Conservation (phyloP, 768 basidiomycete species). For the Sarcodon sp. region DNA sequence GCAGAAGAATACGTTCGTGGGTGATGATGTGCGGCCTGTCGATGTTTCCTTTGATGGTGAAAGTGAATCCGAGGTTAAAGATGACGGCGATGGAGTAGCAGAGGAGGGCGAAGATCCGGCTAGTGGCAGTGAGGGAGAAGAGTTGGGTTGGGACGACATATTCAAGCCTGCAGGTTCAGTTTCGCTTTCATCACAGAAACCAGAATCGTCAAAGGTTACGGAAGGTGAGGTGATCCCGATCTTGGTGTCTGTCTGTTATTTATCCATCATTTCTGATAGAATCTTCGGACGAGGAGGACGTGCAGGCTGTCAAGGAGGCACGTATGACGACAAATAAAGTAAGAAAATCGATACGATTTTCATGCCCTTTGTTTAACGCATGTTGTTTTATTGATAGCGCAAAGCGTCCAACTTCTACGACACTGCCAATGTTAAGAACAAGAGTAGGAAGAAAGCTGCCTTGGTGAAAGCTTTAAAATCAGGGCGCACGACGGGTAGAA, state of each 20-base stretch:
- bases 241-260: slow-evolving; percentile 1
- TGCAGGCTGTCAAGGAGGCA: slow-evolving; percentile 27
- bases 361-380: background rate
- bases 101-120: slow-evolving; percentile 26
- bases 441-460: slow-evolving; percentile 54
- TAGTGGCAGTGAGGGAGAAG: slow-evolving; percentile 24
- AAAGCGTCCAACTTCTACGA: slow-evolving; percentile 87
- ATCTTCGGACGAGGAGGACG: slow-evolving; percentile 18
- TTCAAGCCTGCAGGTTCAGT: slow-evolving; percentile 37
- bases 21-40: slow-evolving; percentile 67
- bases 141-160: slow-evolving; percentile 79
- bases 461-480: slow-evolving; percentile 35
- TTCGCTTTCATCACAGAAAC: background rate
- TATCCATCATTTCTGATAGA: slow-evolving; percentile 13
- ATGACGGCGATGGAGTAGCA: slow-evolving; percentile 17
- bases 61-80: slow-evolving; percentile 16
- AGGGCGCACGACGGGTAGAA: background rate
- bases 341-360: slow-evolving; percentile 1
- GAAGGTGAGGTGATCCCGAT: slow-evolving; percentile 15
- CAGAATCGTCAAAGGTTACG: slow-evolving; percentile 2
- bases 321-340: slow-evolving; percentile 96
- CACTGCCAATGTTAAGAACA: slow-evolving; percentile 78
- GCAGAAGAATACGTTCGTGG: slow-evolving; percentile 78
- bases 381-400: slow-evolving; percentile 33
- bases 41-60: slow-evolving; percentile 32